A percentile compares a stretch with the other conserved stretches of the same genome.
phyloP scores from a whole-genome alignment of 73 alveolate genomes.

The Uronychia setigera region DNA sequence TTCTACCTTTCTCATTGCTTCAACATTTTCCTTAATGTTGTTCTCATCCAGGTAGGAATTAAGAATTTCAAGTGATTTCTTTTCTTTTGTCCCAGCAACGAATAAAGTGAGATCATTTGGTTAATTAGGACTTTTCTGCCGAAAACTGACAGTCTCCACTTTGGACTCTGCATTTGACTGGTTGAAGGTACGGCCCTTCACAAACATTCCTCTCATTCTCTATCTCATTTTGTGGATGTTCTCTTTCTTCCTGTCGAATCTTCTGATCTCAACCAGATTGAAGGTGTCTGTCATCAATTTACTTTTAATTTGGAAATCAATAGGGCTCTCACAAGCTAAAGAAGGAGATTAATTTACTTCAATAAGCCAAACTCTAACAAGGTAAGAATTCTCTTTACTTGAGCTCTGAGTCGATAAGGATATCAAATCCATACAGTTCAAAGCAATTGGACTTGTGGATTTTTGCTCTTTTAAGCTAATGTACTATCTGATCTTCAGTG shows the following conservation, averaged over 20 bases:
- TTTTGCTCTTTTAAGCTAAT: not conserved
- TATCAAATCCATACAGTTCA: constrained; percentile 41
- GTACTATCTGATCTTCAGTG: constrained; percentile 6
- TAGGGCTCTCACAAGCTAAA: constrained; percentile 23
- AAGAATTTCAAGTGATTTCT: not conserved
- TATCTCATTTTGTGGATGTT: constrained; percentile 27
- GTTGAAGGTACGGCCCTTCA: not conserved
- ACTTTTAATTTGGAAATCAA: constrained; percentile 21
- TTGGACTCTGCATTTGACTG: not conserved
- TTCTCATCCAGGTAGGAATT: not conserved
- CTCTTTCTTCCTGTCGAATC: constrained; percentile 59
- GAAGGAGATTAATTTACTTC: constrained; percentile 32
- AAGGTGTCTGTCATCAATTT: constrained; percentile 34
- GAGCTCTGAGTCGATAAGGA: constrained; percentile 21
- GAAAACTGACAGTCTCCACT: not conserved
- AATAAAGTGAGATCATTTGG: not conserved
- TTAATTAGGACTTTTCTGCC: not conserved
- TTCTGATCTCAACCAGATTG: constrained; percentile 53
- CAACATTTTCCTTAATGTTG: not conserved
- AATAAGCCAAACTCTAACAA: constrained; percentile 19
- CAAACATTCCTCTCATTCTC: constrained; percentile 10
- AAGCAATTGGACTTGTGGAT: constrained; percentile 23
- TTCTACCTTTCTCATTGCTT: not conserved
- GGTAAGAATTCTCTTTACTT: constrained; percentile 8
- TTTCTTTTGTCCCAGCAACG: not conserved